Percentiles rank a stretch among this genome's conserved stretches.
phyloP scores from a whole-genome alignment of 441 rosid genomes.

The Manihot esculenta region DNA sequence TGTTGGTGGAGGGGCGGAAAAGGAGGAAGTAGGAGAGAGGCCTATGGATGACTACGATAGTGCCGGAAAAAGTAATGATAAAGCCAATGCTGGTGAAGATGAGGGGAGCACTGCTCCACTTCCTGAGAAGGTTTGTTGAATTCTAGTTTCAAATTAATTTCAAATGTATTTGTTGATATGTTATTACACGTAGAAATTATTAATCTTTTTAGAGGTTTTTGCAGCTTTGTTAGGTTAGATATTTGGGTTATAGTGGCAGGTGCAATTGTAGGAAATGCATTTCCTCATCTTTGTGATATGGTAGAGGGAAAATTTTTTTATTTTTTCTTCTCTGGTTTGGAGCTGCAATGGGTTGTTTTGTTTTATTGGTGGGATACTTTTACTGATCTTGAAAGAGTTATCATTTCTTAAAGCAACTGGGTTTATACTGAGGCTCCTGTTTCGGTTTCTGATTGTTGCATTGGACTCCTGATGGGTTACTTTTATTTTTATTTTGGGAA shows the following conservation, averaged over 20 bases:
- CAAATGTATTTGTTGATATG: constrained; percentile 7
- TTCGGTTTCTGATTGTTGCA: background rate
- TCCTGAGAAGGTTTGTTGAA: constrained; percentile 52
- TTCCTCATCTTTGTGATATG: background rate
- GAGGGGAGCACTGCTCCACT: constrained; percentile 56
- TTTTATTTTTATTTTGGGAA: background rate
- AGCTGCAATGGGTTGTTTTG: background rate
- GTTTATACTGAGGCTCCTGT: background rate
- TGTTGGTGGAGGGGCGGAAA: constrained; percentile 18
- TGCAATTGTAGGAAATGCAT: background rate
- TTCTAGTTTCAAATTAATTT: background rate
- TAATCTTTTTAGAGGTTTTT: background rate
- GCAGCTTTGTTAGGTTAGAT: background rate
- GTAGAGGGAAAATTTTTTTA: background rate
- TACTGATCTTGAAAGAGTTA: background rate
- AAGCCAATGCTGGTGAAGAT: constrained; percentile 56
- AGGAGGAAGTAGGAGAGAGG: constrained; percentile 49
- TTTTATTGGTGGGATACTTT: too few relatives aligned
- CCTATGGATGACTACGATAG: constrained; percentile 46
- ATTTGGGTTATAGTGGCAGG: background rate
- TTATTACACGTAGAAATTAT: too few relatives aligned
- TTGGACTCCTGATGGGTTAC: background rate
- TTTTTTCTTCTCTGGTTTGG: background rate
- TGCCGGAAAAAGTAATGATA: constrained; percentile 44
- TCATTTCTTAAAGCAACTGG: too few relatives aligned